Evolutionary conservation across 345 rosid genomes (phyloP), one percentile per base, ranked within the genome.

Genomic region (Corymbia maculata): DNA sequence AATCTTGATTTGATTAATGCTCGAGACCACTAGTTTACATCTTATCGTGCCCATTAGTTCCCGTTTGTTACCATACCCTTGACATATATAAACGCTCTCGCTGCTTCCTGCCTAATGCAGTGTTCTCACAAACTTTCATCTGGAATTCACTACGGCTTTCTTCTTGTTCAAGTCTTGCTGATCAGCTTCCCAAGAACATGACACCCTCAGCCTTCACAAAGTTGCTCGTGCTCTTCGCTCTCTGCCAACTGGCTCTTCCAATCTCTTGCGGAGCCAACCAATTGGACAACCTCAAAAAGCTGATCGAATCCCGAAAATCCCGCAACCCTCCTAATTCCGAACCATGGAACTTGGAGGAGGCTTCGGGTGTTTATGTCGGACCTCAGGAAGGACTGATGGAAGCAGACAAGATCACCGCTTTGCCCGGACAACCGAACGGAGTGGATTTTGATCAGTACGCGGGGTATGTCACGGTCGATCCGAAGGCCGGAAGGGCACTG

Each of bases 381-480:
- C 42, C 82, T 28, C 94, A 89, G 59, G 86, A 88, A 26, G 91
- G 93, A 47, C 36, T 88, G 42, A 90, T 52, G 89, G 79, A 87
- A 24, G 85, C 80, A 28, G 91, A 91, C 91, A 90, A 86, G 90
- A 89, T 93, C 32, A 16, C 30, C 3, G 45, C 88, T 12, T 88
- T 92, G 88, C 93, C 93, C 0, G 93, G 94, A 47, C 93, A 92
- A 55, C 93, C 94, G 14, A 10, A 64, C 10, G 89, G 92, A 16
- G 92, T 90, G 45, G 91, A 91, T 85, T 93, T 92, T 57, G 88
- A 91, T 79, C 94, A 91, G 79, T 90, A 90, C 52, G 90, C 92
- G 8, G 93, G 93, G 26, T 91, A 90, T 87, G 91, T 93, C 1
- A 92, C 91, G 1, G 91, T 92, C 12, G 88, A 90, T 82, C 90